phyloP scores from a whole-genome alignment of 2,329 filamentous ascomycete species.

The Sporothrix inflata region DNA sequence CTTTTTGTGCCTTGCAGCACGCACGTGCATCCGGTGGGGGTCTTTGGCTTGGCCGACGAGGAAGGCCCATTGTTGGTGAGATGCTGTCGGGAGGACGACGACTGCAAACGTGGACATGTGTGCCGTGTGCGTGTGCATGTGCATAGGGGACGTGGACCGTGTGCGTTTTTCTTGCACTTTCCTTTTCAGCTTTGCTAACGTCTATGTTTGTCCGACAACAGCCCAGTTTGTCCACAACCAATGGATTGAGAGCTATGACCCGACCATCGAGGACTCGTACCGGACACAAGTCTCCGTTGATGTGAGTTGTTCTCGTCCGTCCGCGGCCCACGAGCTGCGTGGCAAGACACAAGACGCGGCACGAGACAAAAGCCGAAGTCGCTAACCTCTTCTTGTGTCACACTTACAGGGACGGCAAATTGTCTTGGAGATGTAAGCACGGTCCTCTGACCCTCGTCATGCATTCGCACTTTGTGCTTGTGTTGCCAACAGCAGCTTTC shows the following conservation, averaged over 20 bases:
- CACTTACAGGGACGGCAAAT: conserved; percentile 78
- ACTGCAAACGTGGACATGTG: not conserved
- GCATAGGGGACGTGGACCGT: not conserved
- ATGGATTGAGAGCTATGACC: conserved; percentile 87
- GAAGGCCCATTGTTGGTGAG: not conserved
- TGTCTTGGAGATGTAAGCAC: conserved; percentile 79
- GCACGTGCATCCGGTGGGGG: conserved; percentile 27
- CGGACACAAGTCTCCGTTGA: conserved; percentile 78
- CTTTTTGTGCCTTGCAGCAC: conserved; percentile 30
- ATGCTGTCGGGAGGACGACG: not conserved
- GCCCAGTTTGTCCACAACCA: conserved; percentile 94
- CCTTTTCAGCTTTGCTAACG: conserved; percentile 28
- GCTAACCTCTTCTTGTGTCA: conserved; percentile 9
- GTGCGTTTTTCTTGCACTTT: not conserved
- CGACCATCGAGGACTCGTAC: conserved; percentile 78
- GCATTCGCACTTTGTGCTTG: not conserved
- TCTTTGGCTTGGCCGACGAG: not conserved
- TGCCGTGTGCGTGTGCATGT: not conserved
- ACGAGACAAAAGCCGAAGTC: not conserved
- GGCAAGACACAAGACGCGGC: not conserved
- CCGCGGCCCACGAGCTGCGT: not conserved
- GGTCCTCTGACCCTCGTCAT: not conserved
- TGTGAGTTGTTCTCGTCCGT: conserved; percentile 58
- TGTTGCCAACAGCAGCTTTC: not conserved
- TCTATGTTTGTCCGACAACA: conserved; percentile 43